A percentile compares a stretch with the other conserved stretches of the same genome.
These are phyloP conservation scores for Skeletonema grethae DNA, from an alignment of 108 stramenopile species.

Conservation along the genomic window DNA sequence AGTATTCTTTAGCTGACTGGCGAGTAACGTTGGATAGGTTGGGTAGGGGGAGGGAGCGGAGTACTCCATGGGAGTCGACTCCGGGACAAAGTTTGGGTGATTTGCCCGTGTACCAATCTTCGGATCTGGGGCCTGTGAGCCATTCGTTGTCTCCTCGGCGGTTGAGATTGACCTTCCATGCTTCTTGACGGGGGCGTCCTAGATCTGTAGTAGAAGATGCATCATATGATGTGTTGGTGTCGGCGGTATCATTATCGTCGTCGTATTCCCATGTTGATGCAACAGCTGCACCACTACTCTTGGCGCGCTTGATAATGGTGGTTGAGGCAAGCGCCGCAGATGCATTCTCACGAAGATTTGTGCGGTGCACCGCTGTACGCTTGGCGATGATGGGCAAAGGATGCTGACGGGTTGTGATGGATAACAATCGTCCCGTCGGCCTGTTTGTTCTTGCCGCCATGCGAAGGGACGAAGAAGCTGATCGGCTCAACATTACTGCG, in stretches of 20 bases:
- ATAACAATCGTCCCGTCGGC: not conserved
- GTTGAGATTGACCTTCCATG: conserved; percentile 80
- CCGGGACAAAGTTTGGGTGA: conserved; percentile 53
- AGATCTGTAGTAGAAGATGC: conserved; percentile 11
- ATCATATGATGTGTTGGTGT: not conserved
- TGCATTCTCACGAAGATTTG: not conserved
- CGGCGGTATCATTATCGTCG: not conserved
- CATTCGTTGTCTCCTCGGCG: conserved; percentile 70
- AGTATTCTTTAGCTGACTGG: conserved; percentile 76
- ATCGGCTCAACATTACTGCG: not conserved
- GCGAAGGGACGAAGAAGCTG: not conserved
- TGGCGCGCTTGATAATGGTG: conserved; percentile 17
- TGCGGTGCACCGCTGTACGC: not conserved
- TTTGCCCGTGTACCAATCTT: conserved; percentile 78
- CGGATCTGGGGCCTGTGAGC: conserved; percentile 62
- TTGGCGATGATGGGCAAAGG: not conserved
- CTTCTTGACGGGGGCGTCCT: conserved; percentile 53
- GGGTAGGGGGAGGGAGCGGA: conserved; percentile 74
- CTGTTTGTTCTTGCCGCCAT: not conserved
- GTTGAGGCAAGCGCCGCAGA: conserved; percentile 13
- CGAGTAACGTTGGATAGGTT: conserved; percentile 76
- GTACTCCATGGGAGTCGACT: conserved; percentile 47
- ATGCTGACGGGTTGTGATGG: not conserved
- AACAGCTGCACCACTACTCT: conserved; percentile 33
- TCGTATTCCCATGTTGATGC: conserved; percentile 13